phyloP scores from a whole-genome alignment of 1,284 basidiomycete genomes.

The Ustilago nuda region DNA sequence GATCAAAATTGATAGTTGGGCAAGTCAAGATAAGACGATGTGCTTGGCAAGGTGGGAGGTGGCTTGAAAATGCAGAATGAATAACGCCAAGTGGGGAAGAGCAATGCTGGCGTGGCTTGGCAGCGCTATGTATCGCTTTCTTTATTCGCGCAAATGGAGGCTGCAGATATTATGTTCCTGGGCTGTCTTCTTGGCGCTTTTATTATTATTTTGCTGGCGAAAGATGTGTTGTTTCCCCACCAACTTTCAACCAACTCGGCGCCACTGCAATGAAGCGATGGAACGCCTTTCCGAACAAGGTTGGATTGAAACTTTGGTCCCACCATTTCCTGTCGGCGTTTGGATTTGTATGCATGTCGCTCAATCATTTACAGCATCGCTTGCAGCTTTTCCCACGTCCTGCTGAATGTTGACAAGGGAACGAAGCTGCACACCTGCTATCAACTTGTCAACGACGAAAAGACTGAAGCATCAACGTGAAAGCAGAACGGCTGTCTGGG shows the following conservation, averaged over 20 bases:
- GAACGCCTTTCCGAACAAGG: background rate
- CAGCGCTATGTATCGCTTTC: slow-evolving; percentile 1
- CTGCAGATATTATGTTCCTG: background rate
- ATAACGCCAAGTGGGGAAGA: background rate
- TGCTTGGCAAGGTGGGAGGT: background rate
- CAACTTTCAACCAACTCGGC: background rate
- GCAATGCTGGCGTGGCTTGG: background rate
- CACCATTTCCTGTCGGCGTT: background rate
- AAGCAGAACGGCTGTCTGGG: background rate
- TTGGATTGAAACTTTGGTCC: slow-evolving; percentile 2
- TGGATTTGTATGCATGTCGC: background rate
- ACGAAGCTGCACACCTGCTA: background rate
- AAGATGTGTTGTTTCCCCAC: background rate
- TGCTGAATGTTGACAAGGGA: background rate
- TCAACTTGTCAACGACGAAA: background rate
- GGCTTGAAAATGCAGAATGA: background rate
- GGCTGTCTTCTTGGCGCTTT: background rate
- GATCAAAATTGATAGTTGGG: background rate
- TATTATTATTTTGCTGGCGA: too few species aligned
- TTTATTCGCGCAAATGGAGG: background rate
- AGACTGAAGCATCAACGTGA: background rate
- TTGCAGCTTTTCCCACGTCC: background rate
- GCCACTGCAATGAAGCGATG: background rate
- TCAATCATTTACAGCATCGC: background rate
- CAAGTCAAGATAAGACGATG: background rate